Base-by-base conservation (phyloP, 1,139 yeast genomes). In the Magnusiomyces starmeri region DNA sequence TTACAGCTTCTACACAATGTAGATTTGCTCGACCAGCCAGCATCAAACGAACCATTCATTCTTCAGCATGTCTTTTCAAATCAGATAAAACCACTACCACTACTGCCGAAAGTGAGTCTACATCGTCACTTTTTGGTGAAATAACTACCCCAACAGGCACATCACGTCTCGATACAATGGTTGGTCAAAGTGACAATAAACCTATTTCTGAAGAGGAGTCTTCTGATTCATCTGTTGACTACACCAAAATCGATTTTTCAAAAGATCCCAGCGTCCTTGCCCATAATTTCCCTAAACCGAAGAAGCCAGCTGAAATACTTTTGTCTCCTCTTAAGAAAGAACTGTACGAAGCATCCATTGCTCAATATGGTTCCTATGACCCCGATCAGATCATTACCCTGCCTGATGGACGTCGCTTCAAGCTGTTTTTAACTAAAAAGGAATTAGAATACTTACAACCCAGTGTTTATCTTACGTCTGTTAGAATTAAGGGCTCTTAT, bases 361-460 rank as follows among this genome's bases (percentile, higher is more conserved):
- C 68, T 12, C 66, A 75, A 58, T 40, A 34, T 18, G 50, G 50
- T 10, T 40, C 50, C 21, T 76, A 84, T 64, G 82, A 82, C 63
- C 83, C 83, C 63, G 72, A 78, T 57, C 79, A 82, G 56, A 62
- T 75, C 12, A 74, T 86, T 14, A 68, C 69, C 26, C 70, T 82
- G n/a, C 35, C 24, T 3, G 70, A 70, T 26, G 79, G 79, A 37
- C 75, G 75, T 54, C 59, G 64, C 45, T 86, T 82, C 69, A 76
- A 75, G 60, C 71, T 90, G 57, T 69, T 72, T 40, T 75, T 89
- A 55, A 73, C 81, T 6, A 71, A 71, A 46, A 76, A 78, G 55
- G 96, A 89, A 67, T 79, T 87, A 56, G 85, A 62, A 49, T 77
- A 81, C 2, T 75, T 90, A 58, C 96, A 88, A 68, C 97, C 97